A percentile compares a stretch with the other conserved stretches of the same genome.
Evolutionary conservation across 2,329 filamentous ascomycete species (phyloP).

Genomic region (Pseudonectria buxi): DNA sequence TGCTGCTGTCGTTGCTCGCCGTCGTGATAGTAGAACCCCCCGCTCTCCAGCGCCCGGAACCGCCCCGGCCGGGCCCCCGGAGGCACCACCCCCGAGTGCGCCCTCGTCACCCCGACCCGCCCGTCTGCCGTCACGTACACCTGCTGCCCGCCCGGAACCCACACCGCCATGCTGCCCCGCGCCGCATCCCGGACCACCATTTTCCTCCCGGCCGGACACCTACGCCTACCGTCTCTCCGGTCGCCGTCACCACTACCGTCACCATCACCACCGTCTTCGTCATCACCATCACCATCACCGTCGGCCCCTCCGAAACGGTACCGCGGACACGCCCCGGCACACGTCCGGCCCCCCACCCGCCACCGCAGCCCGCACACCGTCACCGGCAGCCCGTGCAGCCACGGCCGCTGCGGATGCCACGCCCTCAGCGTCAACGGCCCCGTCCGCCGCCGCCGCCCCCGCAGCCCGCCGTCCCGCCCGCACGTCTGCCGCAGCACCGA

Average conservation of each 20-base stretch:
- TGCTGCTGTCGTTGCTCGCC: too few species aligned
- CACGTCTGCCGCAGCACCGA: conserved; percentile 23
- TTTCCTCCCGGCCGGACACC: conserved; percentile 16
- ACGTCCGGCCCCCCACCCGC: conserved; percentile 22
- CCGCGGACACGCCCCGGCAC: conserved; percentile 15
- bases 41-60: conserved; percentile 23
- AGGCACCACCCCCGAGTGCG: conserved; percentile 26
- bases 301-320: too few species aligned
- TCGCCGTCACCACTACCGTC: too few species aligned
- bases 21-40: conserved; percentile 26
- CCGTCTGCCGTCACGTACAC: conserved; percentile 23
- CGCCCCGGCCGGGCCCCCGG: conserved; percentile 18
- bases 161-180: conserved; percentile 19
- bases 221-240: too few species aligned
- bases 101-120: conserved; percentile 27
- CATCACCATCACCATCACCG: too few species aligned
- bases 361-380: conserved; percentile 20
- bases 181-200: conserved; percentile 18
- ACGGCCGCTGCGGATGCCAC: conserved; percentile 21
- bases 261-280: too few species aligned
- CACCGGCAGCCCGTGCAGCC: conserved; percentile 22
- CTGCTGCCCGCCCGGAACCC: conserved; percentile 28
- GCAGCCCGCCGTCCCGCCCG: conserved; percentile 1
- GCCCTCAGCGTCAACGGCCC: conserved; percentile 22
- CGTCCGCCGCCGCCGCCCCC: not conserved